Evolutionary conservation across 495 filamentous ascomycete genomes (phyloP).

Genomic region (Xylaria acuta): DNA sequence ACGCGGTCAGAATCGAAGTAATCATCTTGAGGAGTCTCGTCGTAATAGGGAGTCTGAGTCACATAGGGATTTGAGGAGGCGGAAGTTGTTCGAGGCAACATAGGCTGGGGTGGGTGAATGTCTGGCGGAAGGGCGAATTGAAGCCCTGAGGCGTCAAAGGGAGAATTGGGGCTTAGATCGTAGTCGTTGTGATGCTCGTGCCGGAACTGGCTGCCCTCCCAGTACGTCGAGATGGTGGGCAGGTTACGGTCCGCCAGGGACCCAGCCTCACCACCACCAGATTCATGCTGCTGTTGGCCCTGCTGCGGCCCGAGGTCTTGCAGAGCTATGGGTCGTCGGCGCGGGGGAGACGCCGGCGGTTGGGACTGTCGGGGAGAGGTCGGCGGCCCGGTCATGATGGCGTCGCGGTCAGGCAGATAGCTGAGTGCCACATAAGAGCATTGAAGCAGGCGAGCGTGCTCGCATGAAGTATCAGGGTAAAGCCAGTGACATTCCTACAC

Average conservation of each 20-base stretch:
- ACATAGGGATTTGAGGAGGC: slow-evolving; percentile 45
- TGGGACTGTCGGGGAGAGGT: slow-evolving; percentile 42
- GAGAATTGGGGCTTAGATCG: slow-evolving; percentile 44
- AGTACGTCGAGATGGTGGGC: slow-evolving; percentile 53
- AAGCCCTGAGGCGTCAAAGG: slow-evolving; percentile 53
- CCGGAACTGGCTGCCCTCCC: slow-evolving; percentile 49
- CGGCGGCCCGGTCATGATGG: slow-evolving; percentile 40
- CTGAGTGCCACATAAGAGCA: background rate
- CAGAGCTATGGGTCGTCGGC: slow-evolving; percentile 79
- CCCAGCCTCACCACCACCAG: slow-evolving; percentile 35
- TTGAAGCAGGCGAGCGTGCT: background rate
- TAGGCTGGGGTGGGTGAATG: slow-evolving; percentile 39
- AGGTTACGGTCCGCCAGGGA: slow-evolving; percentile 43
- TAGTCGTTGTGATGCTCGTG: slow-evolving; percentile 37
- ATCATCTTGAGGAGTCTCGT: slow-evolving; percentile 58
- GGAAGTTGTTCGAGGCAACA: slow-evolving; percentile 30
- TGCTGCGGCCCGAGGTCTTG: slow-evolving; percentile 75
- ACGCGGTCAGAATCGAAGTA: slow-evolving; percentile 74
- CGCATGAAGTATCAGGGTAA: slow-evolving; percentile 4
- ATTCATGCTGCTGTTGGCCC: slow-evolving; percentile 50
- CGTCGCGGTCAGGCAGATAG: slow-evolving; percentile 36
- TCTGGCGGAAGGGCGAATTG: slow-evolving; percentile 58
- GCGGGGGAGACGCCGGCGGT: slow-evolving; percentile 41
- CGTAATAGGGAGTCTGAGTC: slow-evolving; percentile 54
- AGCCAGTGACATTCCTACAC: slow-evolving; percentile 12